Percentiles rank a stretch among this genome's conserved stretches.
phyloP scores from a whole-genome alignment of 495 filamentous ascomycete species.

The Talaromyces proteolyticus region DNA sequence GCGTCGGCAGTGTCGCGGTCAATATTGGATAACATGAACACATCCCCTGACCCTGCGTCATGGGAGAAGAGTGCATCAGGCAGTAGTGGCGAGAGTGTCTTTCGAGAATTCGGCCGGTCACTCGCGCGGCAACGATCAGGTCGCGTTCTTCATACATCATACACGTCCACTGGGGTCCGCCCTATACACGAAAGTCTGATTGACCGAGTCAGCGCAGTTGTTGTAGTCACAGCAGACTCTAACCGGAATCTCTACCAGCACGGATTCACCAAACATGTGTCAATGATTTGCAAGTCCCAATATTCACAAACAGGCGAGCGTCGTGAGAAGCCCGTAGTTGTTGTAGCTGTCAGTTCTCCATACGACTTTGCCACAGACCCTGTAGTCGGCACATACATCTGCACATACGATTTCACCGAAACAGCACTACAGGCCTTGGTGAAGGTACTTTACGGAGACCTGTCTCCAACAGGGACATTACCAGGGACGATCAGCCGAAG shows the following conservation, averaged over 20 bases:
- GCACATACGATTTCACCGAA: conserved; percentile 92
- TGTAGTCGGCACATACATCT: conserved; percentile 80
- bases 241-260: conserved; percentile 87
- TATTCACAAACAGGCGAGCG: conserved; percentile 48
- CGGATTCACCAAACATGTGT: conserved; percentile 86
- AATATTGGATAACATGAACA: conserved; percentile 41
- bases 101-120: conserved; percentile 74
- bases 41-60: conserved; percentile 49
- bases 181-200: conserved; percentile 88
- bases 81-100: conserved; percentile 82
- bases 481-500: conserved; percentile 80
- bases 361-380: conserved; percentile 95
- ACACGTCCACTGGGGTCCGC: conserved; percentile 82
- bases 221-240: conserved; percentile 84
- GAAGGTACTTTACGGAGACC: conserved; percentile 72
- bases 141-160: conserved; percentile 82
- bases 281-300: conserved; percentile 85
- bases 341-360: conserved; percentile 85
- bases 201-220: conserved; percentile 75
- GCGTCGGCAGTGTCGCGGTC: conserved; percentile 66
- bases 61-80: conserved; percentile 60
- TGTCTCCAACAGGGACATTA: conserved; percentile 62
- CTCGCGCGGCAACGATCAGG: conserved; percentile 76
- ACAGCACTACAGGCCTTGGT: conserved; percentile 79
- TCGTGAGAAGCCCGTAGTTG: conserved; percentile 62